Evolutionary conservation across 2,329 filamentous ascomycete genomes (phyloP).

Genomic region (Aureobasidium mangrovei): DNA sequence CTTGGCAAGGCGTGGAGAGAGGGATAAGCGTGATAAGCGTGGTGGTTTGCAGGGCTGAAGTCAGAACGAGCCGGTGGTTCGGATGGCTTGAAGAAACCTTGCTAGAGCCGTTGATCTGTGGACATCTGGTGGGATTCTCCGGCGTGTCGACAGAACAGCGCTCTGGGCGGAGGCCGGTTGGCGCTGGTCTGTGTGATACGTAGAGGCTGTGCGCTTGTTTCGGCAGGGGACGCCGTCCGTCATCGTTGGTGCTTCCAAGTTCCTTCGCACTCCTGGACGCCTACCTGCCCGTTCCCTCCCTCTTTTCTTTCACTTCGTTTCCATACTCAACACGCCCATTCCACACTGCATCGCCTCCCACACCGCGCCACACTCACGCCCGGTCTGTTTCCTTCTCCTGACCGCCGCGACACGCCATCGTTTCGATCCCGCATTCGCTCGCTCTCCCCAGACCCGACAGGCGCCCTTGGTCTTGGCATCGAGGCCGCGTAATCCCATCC

Average conservation of each 20-base stretch:
- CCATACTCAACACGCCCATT: not conserved
- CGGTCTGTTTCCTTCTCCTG: not conserved
- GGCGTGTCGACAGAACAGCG: not conserved
- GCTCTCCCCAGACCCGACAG: not conserved
- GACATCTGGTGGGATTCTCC: not conserved
- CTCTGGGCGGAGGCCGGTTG: not conserved
- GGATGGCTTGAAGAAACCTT: not conserved
- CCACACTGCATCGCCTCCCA: not conserved
- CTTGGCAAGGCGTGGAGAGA: conserved; percentile 7
- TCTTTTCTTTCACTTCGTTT: not conserved
- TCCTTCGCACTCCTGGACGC: conserved; percentile 2
- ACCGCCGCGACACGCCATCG: not conserved
- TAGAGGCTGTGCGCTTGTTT: conserved; percentile 6
- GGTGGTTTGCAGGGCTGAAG: conserved; percentile 1
- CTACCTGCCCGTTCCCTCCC: conserved; percentile 2
- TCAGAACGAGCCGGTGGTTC: not conserved
- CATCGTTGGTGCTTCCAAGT: not conserved
- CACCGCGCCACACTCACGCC: not conserved
- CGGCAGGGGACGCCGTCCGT: not conserved
- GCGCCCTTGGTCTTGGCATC: conserved; percentile 9
- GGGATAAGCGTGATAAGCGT: not conserved
- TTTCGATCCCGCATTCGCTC: not conserved
- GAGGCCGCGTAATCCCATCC: conserved; percentile 15
- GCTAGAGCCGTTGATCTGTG: not conserved
- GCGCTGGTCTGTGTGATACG: conserved; percentile 3